Base-by-base conservation (phyloP, 306 rosid genomes). In the Pterocarpus santalinus region DNA sequence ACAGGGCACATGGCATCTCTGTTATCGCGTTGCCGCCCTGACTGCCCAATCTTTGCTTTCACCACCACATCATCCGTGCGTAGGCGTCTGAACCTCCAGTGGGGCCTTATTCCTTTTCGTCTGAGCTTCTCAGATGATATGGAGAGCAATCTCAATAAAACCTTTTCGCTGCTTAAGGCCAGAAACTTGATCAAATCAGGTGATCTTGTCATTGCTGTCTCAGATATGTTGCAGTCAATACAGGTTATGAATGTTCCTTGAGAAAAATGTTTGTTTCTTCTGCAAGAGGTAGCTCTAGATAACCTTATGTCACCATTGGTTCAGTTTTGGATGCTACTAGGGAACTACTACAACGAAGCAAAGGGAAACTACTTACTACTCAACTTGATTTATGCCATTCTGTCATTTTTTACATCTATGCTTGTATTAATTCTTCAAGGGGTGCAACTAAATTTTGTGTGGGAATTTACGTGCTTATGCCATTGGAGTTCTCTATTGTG, bases 31-130 rank as follows among this genome's bases (percentile, higher is more conserved):
- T 96, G 98, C 85, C 92, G 98, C 73, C 99, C 99, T 2, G 98
- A 96, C 84, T 94, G 99, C 86, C 98, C 99, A 57, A 94, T 96
- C 74, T 96, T 96, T 77, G 99, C 99, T 43, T 96, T 96, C 72
- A 94, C 97, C 0, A 70, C 90, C 78, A 90, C 97, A 0, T 64
- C 98, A 16, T 96, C 97, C 0, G 91, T 96, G 44, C 91, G 98
- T 46, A 86, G 99, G 76, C 99, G 92, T 41, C 90, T 96, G 69
- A 96, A 96, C 88, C 88, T 96, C 47, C 99, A 96, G 78, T 96
- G 99, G 99, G 99, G 99, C 72, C 89, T 96, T 83, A 93, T 96
- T 76, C 99, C 99, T 8, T 96, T 96, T 77, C 94, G 98, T 46
- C 80, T 96, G 69, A 88, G 97, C 89, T 96, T 96, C 90, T 85